phyloP scores from a whole-genome alignment of 306 rosid species.

The Glycine tomentella region DNA sequence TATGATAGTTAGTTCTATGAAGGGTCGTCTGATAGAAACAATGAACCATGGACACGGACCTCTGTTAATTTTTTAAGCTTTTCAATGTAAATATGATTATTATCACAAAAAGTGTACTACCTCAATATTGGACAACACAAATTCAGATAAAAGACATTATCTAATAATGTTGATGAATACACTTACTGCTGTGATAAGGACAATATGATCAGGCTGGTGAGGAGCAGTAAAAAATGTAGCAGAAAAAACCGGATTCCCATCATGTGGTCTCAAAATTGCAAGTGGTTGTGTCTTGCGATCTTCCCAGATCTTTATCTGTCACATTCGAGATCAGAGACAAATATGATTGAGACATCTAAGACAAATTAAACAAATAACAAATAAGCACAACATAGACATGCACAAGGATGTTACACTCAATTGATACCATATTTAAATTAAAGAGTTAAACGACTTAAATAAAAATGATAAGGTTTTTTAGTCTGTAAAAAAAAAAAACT shows the following conservation, averaged over 20 bases:
- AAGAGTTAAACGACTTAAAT: neutral
- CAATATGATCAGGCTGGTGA: conserved; percentile 83
- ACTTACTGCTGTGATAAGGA: conserved; percentile 91
- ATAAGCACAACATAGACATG: conserved; percentile 19
- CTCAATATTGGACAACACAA: neutral
- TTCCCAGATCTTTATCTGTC: conserved; percentile 94
- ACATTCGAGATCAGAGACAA: conserved; percentile 37
- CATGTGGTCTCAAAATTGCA: conserved; percentile 79
- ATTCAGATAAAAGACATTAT: conserved; percentile 4
- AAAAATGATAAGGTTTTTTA: neutral
- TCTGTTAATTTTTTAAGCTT: neutral
- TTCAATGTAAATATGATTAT: no score
- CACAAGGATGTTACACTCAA: conserved; percentile 14
- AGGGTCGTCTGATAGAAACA: neutral
- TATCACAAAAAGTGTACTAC: conserved; percentile 8
- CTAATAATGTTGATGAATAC: conserved; percentile 20
- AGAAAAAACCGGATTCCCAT: conserved; percentile 89
- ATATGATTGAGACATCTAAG: conserved; percentile 15
- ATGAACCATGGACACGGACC: neutral
- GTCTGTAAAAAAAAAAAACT: conserved; percentile 1
- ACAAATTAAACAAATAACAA: conserved; percentile 34
- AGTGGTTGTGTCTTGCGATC: conserved; percentile 89
- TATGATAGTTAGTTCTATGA: neutral
- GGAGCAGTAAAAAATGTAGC: conserved; percentile 89
- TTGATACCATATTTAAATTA: neutral